These are phyloP conservation scores for Candida chauliodis DNA, from an alignment of 805 yeast genomes.

Conservation along the genomic window DNA sequence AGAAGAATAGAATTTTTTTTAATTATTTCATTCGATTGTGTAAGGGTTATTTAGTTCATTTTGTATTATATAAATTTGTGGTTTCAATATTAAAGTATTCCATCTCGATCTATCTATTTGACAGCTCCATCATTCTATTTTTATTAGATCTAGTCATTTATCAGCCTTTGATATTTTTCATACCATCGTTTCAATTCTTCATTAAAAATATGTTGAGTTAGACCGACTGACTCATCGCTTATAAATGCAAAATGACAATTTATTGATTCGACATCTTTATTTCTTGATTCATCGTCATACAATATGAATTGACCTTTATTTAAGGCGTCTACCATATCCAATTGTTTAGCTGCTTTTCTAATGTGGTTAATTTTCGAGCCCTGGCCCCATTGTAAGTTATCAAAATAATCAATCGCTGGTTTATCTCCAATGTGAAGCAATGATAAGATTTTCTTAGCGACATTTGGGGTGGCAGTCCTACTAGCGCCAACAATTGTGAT, in stretches of 20 bases:
- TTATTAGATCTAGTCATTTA: background rate
- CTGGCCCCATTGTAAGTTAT: constrained; percentile 66
- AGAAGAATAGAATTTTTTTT: constrained; percentile 37
- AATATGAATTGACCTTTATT: constrained; percentile 36
- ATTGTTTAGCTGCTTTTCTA: constrained; percentile 40
- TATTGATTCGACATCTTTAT: constrained; percentile 66
- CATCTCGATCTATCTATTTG: no score
- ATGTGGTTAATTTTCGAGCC: constrained; percentile 60
- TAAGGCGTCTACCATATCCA: constrained; percentile 50
- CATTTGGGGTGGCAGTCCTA: constrained; percentile 72
- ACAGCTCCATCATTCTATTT: no score
- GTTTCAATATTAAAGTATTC: background rate
- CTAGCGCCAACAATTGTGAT: constrained; percentile 69
- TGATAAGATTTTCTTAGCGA: constrained; percentile 63
- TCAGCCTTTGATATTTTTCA: background rate
- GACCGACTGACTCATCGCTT: constrained; percentile 51
- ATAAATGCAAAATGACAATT: constrained; percentile 72
- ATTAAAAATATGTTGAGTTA: constrained; percentile 53
- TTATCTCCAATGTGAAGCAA: constrained; percentile 50
- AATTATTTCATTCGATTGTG: background rate
- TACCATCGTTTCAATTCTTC: constrained; percentile 36
- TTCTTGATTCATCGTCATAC: constrained; percentile 79
- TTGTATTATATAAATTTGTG: constrained; percentile 14
- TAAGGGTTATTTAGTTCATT: constrained; percentile 13
- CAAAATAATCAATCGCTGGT: constrained; percentile 52